Percentiles rank a stretch among this genome's conserved stretches.
These are phyloP conservation scores for Hypoxylon sp. DNA, from an alignment of 2,329 filamentous ascomycete genomes.

Conservation along the genomic window DNA sequence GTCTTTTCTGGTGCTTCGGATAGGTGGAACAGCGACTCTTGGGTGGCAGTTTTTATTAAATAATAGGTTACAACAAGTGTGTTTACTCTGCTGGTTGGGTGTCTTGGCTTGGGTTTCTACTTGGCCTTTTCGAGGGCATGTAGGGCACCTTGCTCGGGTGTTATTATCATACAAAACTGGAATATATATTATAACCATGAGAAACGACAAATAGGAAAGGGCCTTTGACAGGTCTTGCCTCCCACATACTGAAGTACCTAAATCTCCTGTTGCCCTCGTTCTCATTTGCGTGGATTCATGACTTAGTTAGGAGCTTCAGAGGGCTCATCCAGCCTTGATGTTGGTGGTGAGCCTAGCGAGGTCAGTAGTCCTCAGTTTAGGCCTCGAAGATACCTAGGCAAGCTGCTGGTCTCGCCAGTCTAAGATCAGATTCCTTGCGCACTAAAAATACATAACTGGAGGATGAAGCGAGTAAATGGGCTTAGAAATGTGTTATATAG, in stretches of 20 bases:
- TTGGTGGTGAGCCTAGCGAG: background rate
- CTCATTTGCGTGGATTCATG: background rate
- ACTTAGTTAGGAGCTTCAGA: background rate
- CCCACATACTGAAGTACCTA: background rate
- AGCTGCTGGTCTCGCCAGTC: background rate
- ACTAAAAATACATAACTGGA: background rate
- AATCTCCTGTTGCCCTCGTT: background rate
- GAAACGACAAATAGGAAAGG: background rate
- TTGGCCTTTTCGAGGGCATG: background rate
- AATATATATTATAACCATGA: background rate
- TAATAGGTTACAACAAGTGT: constrained; percentile 4
- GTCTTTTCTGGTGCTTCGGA: background rate
- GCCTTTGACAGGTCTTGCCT: background rate
- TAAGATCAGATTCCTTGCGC: background rate
- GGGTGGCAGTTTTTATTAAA: background rate
- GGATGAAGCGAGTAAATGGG: background rate
- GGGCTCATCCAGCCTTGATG: background rate
- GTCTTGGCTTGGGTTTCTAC: background rate
- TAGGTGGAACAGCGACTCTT: constrained; percentile 2
- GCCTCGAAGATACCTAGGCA: background rate
- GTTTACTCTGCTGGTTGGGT: background rate
- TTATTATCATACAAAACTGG: background rate
- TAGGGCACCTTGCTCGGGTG: background rate
- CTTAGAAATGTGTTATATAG: background rate
- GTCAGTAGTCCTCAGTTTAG: background rate